Base-by-base conservation (phyloP, 768 basidiomycete genomes). In the Amanita pallidorosea region DNA sequence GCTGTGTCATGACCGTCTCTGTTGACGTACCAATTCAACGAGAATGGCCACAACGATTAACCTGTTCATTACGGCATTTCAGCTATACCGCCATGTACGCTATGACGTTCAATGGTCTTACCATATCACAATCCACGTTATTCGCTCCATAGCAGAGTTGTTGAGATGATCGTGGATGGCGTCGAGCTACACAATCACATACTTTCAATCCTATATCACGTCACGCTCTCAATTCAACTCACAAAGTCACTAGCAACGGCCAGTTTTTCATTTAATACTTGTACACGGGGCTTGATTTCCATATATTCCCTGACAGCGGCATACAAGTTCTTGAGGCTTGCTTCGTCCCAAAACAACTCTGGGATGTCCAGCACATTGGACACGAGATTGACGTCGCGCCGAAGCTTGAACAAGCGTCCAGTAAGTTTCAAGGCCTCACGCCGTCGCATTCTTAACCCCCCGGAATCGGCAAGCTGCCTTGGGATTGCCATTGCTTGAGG, bases 111-210 rank as follows among this genome's bases (percentile, higher is more conserved):
- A 5, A 5, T 9, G 60, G 60, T 60, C 66, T 36, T 60, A 75
- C 65, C 75, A 76, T 50, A 74, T 75, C 46, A 70, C 63, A 25
- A 71, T 69, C 70, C 66, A 71, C 42, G 93, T 96, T 59, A 95
- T 92, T 22, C 90, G 76, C 53, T 88, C 85, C 86, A 93, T 94
- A 9, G 88, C 88, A 44, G 75, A 80, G 55, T 87, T 86, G 59
- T 95, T 95, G 47, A 96, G 66, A 60, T 95, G 91, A 57, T 95
- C 90, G 58, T 96, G 93, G 56, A 96, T 94, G 40, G 87, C 86
- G 56, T 90, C 88, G 54, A 94, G 72, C 89, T 93, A 53, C n/a
- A 50, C 33, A 23, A 17, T 38, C 45, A 49, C 3, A n/a, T 44
- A 49, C 43, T 48, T 52, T 45, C 22, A 27, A 22, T 42, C 27